Base-by-base conservation (phyloP, 2,329 filamentous ascomycete genomes). In the Periglandula ipomoeae region DNA sequence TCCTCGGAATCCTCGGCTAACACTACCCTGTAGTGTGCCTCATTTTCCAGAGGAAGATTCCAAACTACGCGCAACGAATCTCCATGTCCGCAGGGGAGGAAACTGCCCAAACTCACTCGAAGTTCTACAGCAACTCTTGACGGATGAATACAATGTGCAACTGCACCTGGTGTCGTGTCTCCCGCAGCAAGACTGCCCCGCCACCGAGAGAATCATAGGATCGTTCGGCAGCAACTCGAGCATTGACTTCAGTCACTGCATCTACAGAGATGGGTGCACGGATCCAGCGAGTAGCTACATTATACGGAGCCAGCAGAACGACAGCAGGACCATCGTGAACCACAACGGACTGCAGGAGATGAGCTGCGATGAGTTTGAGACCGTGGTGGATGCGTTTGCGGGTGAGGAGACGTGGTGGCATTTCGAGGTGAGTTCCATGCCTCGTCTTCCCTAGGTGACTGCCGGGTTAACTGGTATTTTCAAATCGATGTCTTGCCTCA, bases 41-140 rank as follows among this genome's bases (percentile, higher is more conserved):
- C 68, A 79, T 58, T 88, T 80, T 60, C 85, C 85, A 1, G 64
- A 65, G 6, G 85, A 89, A 66, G 85, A 90, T 68, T 75, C 79
- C 43, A 89, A 89, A 64, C 70, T 87, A 37, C 81, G 85, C 27
- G 84, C 85, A 17, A 76, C 76, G 2, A 70, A 60, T 22, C 61
- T 85, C 48, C 66, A 70, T 32, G 73, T 74, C 39, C 78, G 85
- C 26, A 76, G 84, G 23, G 85, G 86, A 46, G 85, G 85, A 27
- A 90, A 89, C 62, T 81, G 82, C 53, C 76, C 81, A 22, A 89
- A 89, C 61, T 78, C 79, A 3, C 74, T 88, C 30, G 76, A 88
- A 60, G 84, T 89, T 8, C 68, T 89, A 23, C 73, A 79, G 52
- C 82, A 89, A 61, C 72, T 87, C 17, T 58, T 81, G 47, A n/a